Conservation (phyloP, 2,329 filamentous ascomycete species). For the Paramyrothecium roridum region DNA sequence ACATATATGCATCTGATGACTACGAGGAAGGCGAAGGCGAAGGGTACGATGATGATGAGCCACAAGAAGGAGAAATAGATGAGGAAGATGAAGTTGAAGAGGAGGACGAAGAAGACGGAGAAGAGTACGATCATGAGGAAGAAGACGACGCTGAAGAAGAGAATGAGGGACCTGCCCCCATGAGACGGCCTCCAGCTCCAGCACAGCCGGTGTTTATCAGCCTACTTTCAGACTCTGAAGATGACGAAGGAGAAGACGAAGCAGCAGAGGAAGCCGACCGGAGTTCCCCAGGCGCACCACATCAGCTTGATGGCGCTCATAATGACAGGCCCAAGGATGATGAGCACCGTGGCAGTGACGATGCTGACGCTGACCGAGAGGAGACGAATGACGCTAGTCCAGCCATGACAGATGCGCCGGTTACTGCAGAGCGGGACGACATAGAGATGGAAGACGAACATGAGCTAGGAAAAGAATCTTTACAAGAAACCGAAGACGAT, state of each 20-base stretch:
- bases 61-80: conserved; percentile 13
- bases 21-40: conserved; percentile 21
- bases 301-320: not conserved
- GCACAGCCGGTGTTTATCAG: conserved; percentile 41
- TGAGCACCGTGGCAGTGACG: not conserved
- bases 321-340: not conserved
- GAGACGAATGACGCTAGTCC: conserved; percentile 13
- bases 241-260: conserved; percentile 23
- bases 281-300: not conserved
- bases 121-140: conserved; percentile 5
- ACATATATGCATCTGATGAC: conserved; percentile 15
- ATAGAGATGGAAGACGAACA: not conserved
- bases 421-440: not conserved
- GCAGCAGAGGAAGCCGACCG: not conserved
- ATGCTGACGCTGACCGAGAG: conserved; percentile 3
- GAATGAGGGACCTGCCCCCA: conserved; percentile 2
- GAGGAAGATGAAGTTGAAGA: conserved; percentile 7
- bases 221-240: conserved; percentile 44
- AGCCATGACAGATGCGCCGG: not conserved
- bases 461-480: too few species aligned
- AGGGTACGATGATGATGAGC: conserved; percentile 10
- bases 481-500: too few species aligned
- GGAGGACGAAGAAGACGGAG: conserved; percentile 6
- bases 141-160: conserved; percentile 3
- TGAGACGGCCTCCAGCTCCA: conserved; percentile 10